phyloP scores from a whole-genome alignment of 495 filamentous ascomycete genomes.

The Tetracladium setigerum region DNA sequence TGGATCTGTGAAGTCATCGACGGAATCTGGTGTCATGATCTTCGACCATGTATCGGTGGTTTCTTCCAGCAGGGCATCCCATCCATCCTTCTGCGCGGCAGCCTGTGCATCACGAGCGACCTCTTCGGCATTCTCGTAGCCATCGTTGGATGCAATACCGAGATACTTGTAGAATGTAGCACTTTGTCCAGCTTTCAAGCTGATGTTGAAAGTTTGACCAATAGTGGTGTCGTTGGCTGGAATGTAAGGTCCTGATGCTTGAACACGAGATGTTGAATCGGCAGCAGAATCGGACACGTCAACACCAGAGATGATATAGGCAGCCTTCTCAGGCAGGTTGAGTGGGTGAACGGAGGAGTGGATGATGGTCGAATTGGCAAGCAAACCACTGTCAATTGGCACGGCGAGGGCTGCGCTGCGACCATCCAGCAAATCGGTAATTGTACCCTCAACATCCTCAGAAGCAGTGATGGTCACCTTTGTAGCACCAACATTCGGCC shows the following conservation, averaged over 20 bases:
- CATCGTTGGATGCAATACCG: constrained; percentile 45
- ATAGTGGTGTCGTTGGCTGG: constrained; percentile 39
- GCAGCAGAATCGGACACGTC: constrained; percentile 25
- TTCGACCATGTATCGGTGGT: constrained; percentile 39
- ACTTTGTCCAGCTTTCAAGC: constrained; percentile 28
- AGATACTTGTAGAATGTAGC: constrained; percentile 42
- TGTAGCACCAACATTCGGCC: constrained; percentile 38
- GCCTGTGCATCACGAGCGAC: constrained; percentile 35
- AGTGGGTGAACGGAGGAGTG: constrained; percentile 43
- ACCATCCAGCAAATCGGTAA: constrained; percentile 49
- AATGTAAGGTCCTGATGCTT: constrained; percentile 27
- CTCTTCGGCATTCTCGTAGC: constrained; percentile 31
- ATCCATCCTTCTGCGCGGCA: constrained; percentile 32
- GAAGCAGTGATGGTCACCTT: constrained; percentile 37
- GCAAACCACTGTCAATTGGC: constrained; percentile 33
- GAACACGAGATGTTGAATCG: constrained; percentile 25
- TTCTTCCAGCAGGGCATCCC: constrained; percentile 28
- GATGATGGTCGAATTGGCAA: constrained; percentile 31
- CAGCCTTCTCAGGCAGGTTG: constrained; percentile 40
- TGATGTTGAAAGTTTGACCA: constrained; percentile 39
- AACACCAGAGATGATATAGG: constrained; percentile 42
- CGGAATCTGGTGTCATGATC: constrained; percentile 43
- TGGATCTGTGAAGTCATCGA: constrained; percentile 54
- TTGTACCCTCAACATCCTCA: constrained; percentile 30
- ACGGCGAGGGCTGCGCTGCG: constrained; percentile 41